Evolutionary conservation across 176 grass and related monocot genomes (phyloP).

Genomic region (Eleusine coracana): DNA sequence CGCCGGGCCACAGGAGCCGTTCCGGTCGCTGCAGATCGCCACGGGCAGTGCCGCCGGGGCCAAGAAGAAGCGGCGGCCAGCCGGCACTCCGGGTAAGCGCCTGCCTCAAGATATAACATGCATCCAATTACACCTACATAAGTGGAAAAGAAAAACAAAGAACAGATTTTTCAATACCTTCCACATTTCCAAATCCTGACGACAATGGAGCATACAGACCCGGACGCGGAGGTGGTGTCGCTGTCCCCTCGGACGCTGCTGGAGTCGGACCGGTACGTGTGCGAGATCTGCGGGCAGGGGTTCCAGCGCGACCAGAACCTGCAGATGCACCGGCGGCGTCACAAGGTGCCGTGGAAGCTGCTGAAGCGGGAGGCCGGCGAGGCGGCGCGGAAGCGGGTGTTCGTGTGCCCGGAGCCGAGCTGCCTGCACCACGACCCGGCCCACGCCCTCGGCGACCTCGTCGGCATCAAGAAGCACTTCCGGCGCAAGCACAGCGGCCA

Average conservation of each 20-base stretch:
- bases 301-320: conserved; percentile 96
- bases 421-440: conserved; percentile 88
- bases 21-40: conserved; percentile 52
- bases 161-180: not conserved
- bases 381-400: conserved; percentile 75
- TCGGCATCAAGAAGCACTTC: conserved; percentile 96
- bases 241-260: conserved; percentile 86
- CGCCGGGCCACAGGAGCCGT: conserved; percentile 32
- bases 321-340: conserved; percentile 86
- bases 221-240: conserved; percentile 93
- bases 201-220: conserved; percentile 56
- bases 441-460: conserved; percentile 71
- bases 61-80: conserved; percentile 85
- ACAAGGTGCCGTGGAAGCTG: conserved; percentile 92
- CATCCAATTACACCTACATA: conserved; percentile 44
- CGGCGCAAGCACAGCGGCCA: conserved; percentile 84
- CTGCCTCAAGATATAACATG: not conserved
- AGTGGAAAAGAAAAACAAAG: not conserved
- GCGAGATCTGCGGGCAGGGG: conserved; percentile 91
- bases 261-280: conserved; percentile 75
- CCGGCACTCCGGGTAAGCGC: conserved; percentile 79
- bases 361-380: conserved; percentile 64
- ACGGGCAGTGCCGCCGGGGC: conserved; percentile 21
- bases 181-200: not conserved
- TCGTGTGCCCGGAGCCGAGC: conserved; percentile 88